Evolutionary conservation across 192 early-diverging fungal genomes (phyloP).

Genomic region (Diversispora epigaea): DNA sequence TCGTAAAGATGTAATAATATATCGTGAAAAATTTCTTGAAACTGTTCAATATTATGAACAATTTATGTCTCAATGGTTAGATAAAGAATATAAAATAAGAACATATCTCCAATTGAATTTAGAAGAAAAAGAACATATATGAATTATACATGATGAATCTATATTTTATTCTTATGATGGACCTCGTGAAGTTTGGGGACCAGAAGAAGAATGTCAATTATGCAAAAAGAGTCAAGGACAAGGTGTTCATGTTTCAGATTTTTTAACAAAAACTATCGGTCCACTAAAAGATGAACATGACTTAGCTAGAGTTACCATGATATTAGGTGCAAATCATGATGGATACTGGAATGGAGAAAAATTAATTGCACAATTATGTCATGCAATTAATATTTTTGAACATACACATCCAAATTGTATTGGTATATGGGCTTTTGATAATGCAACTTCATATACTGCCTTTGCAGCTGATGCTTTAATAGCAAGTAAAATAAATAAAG

Average conservation of each 20-base stretch:
- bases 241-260: not conserved
- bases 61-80: too few species aligned
- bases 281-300: not conserved
- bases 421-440: too few species aligned
- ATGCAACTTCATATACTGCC: not conserved
- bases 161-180: not conserved
- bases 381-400: slow-evolving; percentile 1
- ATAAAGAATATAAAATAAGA: too few species aligned
- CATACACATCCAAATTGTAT: not conserved
- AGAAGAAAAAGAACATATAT: not conserved
- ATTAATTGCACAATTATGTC: not conserved
- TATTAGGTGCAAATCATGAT: not conserved
- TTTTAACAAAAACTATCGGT: not conserved
- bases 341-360: not conserved
- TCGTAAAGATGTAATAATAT: not conserved
- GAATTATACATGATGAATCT: not conserved
- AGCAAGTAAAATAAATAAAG: not conserved
- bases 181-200: not conserved
- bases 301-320: not conserved
- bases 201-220: not conserved
- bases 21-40: not conserved
- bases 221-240: not conserved
- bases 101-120: too few species aligned
- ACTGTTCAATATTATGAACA: not conserved
- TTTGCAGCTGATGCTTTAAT: not conserved